These are phyloP conservation scores for Artomyces pyxidatus DNA, from an alignment of 768 basidiomycete genomes.

Conservation along the genomic window DNA sequence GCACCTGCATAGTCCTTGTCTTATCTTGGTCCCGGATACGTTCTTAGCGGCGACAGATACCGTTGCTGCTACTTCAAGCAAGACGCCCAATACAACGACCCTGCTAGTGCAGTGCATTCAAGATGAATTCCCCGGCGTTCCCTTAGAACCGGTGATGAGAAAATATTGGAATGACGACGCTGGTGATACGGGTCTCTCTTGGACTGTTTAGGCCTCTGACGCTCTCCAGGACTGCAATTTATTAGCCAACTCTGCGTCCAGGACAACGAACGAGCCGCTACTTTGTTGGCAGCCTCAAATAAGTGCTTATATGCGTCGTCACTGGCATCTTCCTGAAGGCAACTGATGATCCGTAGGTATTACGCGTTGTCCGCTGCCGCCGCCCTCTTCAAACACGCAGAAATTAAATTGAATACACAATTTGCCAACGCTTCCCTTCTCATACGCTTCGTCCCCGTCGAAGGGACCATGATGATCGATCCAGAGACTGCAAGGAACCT, in stretches of 20 bases:
- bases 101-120: constrained; percentile 63
- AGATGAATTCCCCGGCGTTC: constrained; percentile 64
- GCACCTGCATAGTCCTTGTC: constrained; percentile 62
- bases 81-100: constrained; percentile 40
- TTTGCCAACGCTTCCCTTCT: constrained; percentile 65
- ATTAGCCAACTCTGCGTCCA: constrained; percentile 71
- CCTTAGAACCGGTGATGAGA: constrained; percentile 63
- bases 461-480: constrained; percentile 95
- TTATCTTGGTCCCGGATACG: constrained; percentile 78
- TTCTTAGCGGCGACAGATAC: constrained; percentile 56
- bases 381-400: constrained; percentile 83
- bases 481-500: constrained; percentile 81
- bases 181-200: constrained; percentile 33
- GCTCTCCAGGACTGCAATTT: constrained; percentile 60
- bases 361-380: constrained; percentile 81
- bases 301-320: constrained; percentile 47
- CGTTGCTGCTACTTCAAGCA: constrained; percentile 34
- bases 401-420: constrained; percentile 56
- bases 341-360: constrained; percentile 44
- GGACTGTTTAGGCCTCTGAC: neutral
- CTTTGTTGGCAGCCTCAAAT: constrained; percentile 67
- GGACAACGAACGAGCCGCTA: constrained; percentile 75
- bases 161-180: constrained; percentile 82
- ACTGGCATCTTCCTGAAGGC: constrained; percentile 1
- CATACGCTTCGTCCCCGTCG: constrained; percentile 69